Evolutionary conservation across 331 rosid species (phyloP), one percentile per base, ranked within the genome.

Genomic region (Erythrophleum ivorense): DNA sequence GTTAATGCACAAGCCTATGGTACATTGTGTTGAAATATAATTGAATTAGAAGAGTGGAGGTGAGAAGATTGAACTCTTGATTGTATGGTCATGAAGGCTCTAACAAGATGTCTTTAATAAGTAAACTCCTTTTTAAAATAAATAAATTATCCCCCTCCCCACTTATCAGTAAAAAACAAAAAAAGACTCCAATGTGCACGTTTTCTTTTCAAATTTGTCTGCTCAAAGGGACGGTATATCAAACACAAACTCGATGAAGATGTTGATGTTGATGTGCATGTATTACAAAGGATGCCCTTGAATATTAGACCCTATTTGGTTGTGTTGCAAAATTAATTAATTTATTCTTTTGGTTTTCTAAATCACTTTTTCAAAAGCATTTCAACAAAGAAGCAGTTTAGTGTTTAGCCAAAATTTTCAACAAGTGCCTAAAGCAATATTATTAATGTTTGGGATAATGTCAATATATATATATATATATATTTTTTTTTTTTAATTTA

Each of bases 231-330:
- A 24, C 69, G 41, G 11, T 41, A 24, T 31, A 81, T 63, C 76
- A 54, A 12, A 55, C 1, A 72, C 36, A 73, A 65, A 67, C 43
- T 55, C 48, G 36, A 48, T 59, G 54, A 80, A 45, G 46, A 80
- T 31, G 41, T 24, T 15, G 7, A 71, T 52, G 4, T 40, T 70
- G 38, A 24, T 24, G 29, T 24, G 29, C 29, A 18, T 45, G 77
- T 9, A 0, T 67, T 41, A 5, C 49, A 77, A 34, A 16, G 59
- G 59, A 43, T 43, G 48, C 9, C 48, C 9, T 43, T 43, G 7
- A 43, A 43, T 7, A 43, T 36, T 36, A 43, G 9, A 7, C 7
- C 48, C 48, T 43, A 6, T 6, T 43, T 43, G 48, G 48, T 43
- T 43, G 48, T 43, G 48, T 43, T 43, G 48, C 5, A 43, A 43